Conservation (phyloP, 345 rosid genomes). For the Populus ilicifolia region DNA sequence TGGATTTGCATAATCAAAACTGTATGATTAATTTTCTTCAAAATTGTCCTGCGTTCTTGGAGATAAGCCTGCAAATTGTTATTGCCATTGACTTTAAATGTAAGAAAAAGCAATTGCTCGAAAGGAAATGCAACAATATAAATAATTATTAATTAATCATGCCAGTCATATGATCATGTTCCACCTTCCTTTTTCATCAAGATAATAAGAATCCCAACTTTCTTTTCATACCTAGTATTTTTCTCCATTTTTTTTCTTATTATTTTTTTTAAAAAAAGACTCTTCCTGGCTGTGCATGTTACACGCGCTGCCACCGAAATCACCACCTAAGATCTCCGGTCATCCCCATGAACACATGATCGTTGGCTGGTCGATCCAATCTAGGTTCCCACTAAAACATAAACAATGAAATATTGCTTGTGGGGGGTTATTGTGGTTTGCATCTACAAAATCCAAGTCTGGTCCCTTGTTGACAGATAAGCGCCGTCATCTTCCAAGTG, state of each 20-base stretch:
- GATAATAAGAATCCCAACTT: too few relatives aligned
- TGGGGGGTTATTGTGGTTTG: not conserved
- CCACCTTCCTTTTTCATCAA: too few relatives aligned
- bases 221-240: not conserved
- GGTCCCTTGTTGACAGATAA: constrained; percentile 12
- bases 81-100: not conserved
- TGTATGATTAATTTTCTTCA: too few relatives aligned
- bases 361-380: not conserved
- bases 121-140: not conserved
- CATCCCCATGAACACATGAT: too few relatives aligned
- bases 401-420: not conserved
- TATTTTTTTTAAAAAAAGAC: too few relatives aligned
- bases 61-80: too few relatives aligned
- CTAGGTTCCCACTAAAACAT: not conserved
- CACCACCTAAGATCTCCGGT: not conserved
- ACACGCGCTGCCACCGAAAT: not conserved
- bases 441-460: not conserved
- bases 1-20: too few relatives aligned
- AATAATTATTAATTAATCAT: not conserved
- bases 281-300: not conserved
- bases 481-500: not conserved
- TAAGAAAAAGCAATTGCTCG: not conserved
- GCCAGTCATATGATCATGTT: not conserved
- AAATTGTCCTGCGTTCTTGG: too few relatives aligned
- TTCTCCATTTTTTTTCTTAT: not conserved